Conservation (phyloP, 73 alveolate species). For the Tetrahymena borealis region DNA sequence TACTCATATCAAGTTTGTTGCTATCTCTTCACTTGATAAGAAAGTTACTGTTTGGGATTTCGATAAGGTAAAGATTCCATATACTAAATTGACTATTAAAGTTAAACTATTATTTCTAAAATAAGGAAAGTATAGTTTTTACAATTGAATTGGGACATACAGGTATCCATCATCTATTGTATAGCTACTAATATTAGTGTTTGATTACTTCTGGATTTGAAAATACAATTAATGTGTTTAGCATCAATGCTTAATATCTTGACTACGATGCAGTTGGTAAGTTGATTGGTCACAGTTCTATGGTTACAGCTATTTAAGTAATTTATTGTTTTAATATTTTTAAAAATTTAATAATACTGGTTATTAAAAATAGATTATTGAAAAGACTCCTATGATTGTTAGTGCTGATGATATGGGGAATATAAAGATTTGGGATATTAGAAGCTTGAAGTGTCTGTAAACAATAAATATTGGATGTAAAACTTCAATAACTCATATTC, state of each 20-base stretch:
- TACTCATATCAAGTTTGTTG: constrained; percentile 32
- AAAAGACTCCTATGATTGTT: constrained; percentile 25
- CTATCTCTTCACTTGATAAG: constrained; percentile 33
- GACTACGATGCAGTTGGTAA: constrained; percentile 26
- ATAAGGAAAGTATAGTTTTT: constrained; percentile 2
- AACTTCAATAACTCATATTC: constrained; percentile 14
- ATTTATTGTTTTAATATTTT: neutral
- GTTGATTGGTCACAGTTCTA: constrained; percentile 35
- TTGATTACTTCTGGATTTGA: constrained; percentile 34
- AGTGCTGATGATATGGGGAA: constrained; percentile 42
- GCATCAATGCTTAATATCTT: constrained; percentile 31
- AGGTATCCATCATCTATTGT: constrained; percentile 18
- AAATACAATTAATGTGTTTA: constrained; percentile 22
- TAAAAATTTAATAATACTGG: neutral
- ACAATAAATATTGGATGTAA: constrained; percentile 27
- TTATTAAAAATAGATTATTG: neutral
- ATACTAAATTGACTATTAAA: neutral
- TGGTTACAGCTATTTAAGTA: constrained; percentile 14
- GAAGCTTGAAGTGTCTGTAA: constrained; percentile 26
- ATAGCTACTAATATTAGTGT: constrained; percentile 22
- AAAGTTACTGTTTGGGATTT: constrained; percentile 38
- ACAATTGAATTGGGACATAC: constrained; percentile 19
- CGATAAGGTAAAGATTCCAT: neutral
- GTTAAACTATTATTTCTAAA: too few species aligned
- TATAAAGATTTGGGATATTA: constrained; percentile 32